These are phyloP conservation scores for Sporothrix dimorphospora DNA, from an alignment of 2,329 filamentous ascomycete species.

Conservation along the genomic window DNA sequence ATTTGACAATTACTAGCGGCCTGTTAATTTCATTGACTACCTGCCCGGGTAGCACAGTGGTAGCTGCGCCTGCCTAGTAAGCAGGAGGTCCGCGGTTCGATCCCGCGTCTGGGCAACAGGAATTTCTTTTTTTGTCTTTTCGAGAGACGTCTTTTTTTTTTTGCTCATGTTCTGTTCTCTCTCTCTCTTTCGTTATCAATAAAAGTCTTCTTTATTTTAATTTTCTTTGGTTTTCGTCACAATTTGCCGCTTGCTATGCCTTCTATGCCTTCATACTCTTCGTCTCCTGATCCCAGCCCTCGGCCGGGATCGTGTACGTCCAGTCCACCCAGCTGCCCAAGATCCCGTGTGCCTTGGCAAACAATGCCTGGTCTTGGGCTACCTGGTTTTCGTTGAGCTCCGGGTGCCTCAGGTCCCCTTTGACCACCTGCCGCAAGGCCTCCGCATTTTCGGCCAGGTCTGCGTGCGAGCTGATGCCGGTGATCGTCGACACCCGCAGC, in stretches of 20 bases:
- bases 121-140: neutral
- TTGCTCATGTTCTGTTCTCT: neutral
- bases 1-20: neutral
- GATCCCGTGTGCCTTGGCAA: conserved; percentile 19
- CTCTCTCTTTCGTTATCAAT: neutral
- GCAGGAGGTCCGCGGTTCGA: conserved; percentile 27
- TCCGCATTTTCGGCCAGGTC: conserved; percentile 19
- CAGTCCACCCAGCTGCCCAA: conserved; percentile 25
- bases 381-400: neutral
- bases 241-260: neutral
- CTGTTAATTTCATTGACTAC: neutral
- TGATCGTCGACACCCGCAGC: conserved; percentile 16
- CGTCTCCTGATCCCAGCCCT: conserved; percentile 18
- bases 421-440: neutral
- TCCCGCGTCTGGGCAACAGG: conserved; percentile 20
- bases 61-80: conserved; percentile 26
- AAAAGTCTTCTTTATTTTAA: neutral
- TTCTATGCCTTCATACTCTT: conserved; percentile 5
- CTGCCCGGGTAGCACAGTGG: conserved; percentile 26
- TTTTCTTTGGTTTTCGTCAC: neutral
- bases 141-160: too few species aligned
- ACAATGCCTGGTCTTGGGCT: neutral
- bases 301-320: conserved; percentile 17
- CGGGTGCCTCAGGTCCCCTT: neutral
- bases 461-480: conserved; percentile 5